These are phyloP conservation scores for Cladosporium sphaerospermum DNA, from an alignment of 2,329 filamentous ascomycete genomes.

Conservation along the genomic window DNA sequence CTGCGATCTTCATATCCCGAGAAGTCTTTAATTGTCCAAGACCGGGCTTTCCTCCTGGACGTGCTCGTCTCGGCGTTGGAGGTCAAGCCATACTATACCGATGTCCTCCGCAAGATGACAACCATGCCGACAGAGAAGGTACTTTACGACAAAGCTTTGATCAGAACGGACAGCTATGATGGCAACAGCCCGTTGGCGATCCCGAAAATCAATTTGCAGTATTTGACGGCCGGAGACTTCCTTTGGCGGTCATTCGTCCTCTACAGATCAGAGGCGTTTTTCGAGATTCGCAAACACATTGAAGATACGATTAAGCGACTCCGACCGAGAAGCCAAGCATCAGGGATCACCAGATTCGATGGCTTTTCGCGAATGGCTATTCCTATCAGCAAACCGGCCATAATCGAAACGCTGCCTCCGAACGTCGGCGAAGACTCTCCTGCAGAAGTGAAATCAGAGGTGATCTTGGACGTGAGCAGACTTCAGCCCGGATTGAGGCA, in stretches of 20 bases:
- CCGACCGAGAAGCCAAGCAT: constrained; percentile 57
- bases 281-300: constrained; percentile 85
- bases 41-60: constrained; percentile 63
- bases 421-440: constrained; percentile 77
- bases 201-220: constrained; percentile 92
- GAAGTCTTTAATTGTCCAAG: constrained; percentile 55
- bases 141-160: constrained; percentile 71
- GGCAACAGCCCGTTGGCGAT: constrained; percentile 81
- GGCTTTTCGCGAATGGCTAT: constrained; percentile 91
- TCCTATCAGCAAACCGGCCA: constrained; percentile 75
- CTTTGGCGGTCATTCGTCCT: constrained; percentile 90
- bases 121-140: constrained; percentile 77
- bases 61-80: constrained; percentile 70
- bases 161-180: constrained; percentile 80
- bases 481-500: constrained; percentile 67
- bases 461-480: constrained; percentile 74
- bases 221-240: constrained; percentile 90
- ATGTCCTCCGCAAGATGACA: constrained; percentile 62
- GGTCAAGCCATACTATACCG: constrained; percentile 73
- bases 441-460: constrained; percentile 79
- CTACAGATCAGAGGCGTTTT: constrained; percentile 87
- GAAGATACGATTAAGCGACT: constrained; percentile 75
- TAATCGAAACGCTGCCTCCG: constrained; percentile 78
- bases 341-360: constrained; percentile 63
- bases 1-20: constrained; percentile 78